A percentile compares a stretch with the other conserved stretches of the same genome.
Evolutionary conservation across 1,284 basidiomycete species (phyloP).

Genomic region (Marasmius oreades): DNA sequence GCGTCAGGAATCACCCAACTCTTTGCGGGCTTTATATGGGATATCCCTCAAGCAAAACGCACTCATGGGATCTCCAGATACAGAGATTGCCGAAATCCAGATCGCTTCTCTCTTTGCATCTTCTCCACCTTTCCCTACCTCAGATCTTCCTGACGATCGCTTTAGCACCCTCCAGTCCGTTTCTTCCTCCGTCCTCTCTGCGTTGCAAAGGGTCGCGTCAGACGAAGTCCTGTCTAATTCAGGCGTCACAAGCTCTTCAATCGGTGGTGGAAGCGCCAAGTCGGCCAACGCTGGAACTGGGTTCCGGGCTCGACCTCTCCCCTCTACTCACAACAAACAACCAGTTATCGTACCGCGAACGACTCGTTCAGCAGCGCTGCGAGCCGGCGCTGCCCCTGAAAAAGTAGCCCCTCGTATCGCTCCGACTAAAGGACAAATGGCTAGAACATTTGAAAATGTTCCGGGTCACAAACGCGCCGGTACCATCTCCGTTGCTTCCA

Average conservation of each 20-base stretch:
- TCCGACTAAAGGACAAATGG: conserved; percentile 54
- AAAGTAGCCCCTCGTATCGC: conserved; percentile 23
- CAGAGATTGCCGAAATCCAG: conserved; percentile 65
- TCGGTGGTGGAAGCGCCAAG: conserved; percentile 30
- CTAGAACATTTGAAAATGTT: conserved; percentile 66
- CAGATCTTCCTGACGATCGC: conserved; percentile 53
- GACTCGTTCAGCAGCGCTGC: conserved; percentile 73
- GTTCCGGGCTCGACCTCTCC: conserved; percentile 74
- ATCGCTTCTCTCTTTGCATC: conserved; percentile 73
- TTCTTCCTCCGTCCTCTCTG: conserved; percentile 43
- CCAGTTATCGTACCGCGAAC: conserved; percentile 77
- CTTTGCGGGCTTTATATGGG: conserved; percentile 67
- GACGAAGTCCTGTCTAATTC: conserved; percentile 42
- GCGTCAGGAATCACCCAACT: conserved; percentile 50
- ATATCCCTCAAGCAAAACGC: conserved; percentile 52
- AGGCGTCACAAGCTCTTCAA: conserved; percentile 39
- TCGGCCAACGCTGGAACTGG: conserved; percentile 38
- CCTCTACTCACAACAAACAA: conserved; percentile 49
- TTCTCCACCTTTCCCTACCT: conserved; percentile 69
- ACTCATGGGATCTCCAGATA: conserved; percentile 66
- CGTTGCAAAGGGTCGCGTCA: conserved; percentile 35
- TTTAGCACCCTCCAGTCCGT: conserved; percentile 43
- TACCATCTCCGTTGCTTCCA: conserved; percentile 64
- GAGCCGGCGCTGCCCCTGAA: conserved; percentile 46
- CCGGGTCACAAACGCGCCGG: conserved; percentile 80